Base-by-base conservation (phyloP, 495 filamentous ascomycete species). In the Daldinia childiae region DNA sequence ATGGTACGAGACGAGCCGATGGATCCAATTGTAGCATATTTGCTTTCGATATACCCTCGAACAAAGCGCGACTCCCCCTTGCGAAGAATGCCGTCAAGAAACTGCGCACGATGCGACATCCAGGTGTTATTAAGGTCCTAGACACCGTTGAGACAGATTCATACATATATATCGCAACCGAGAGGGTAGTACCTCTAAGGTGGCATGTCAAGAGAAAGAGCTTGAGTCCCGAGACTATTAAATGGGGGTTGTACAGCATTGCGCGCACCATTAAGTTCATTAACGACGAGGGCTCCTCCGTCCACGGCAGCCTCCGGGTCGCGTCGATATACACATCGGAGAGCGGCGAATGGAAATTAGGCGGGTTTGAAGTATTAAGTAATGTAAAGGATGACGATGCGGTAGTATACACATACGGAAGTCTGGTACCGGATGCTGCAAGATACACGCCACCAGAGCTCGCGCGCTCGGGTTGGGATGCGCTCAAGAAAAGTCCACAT, bases 311-410 rank as follows among this genome's bases (percentile, higher is more conserved):
- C 66, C 83, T 98, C 29, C 87, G 92, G 60, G 89, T 91, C 21
- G 91, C 92, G 2, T 97, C 95, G 0, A 86, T 99, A 70, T 98
- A 91, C 76, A 92, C 90, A 14, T 92, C 93, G 78, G 94, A 98
- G 77, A 97, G 95, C 79, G 95, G 95, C 30, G 95, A 98, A 78
- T 99, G 95, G 95, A 98, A 95, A 78, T 81, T 99, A 3, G 93
- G 92, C 4, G 95, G 95, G 8, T 95, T 98, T 63, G 96, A 99
- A 69, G 86, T 97, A 9, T 78, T 98, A 39, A 98, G 95, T 80
- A 97, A 92, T 21, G 91, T 97, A 80, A 97, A 97, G 76, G 95
- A 98, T 38, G 94, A 98, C 62, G 91, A 97, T 58, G 91, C 93
- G 7, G 84, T 97, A 43, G 94, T 98, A 73, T 97, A 97, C 78